These are phyloP conservation scores for Cryptosporidium canis DNA, from an alignment of 169 alveolate genomes.

Conservation along the genomic window DNA sequence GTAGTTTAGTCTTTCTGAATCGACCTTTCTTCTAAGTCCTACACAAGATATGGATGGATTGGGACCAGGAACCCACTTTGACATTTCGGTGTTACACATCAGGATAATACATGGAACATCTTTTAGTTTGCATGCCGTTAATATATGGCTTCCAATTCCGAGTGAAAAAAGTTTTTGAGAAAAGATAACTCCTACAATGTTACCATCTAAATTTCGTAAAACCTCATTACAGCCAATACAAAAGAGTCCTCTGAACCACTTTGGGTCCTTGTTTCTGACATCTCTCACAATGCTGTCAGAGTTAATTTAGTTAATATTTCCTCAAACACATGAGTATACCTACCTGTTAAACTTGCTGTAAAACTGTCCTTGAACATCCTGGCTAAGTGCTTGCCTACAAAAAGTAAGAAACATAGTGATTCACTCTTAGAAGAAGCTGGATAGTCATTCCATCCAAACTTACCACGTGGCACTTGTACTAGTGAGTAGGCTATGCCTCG, in stretches of 20 bases:
- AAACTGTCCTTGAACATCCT: slow-evolving; percentile 12
- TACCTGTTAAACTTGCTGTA: slow-evolving; percentile 31
- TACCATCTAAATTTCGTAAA: neutral
- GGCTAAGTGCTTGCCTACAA: slow-evolving; percentile 26
- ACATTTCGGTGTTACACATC: slow-evolving; percentile 1
- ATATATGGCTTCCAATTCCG: slow-evolving; percentile 45
- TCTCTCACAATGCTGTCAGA: slow-evolving; percentile 6
- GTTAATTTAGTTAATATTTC: neutral
- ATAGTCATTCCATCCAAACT: neutral
- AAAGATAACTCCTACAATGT: slow-evolving; percentile 28
- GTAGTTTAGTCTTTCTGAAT: neutral
- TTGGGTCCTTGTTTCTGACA: neutral
- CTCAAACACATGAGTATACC: neutral
- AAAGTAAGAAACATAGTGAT: neutral
- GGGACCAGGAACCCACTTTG: neutral
- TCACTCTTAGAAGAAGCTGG: neutral
- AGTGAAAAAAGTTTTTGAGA: slow-evolving; percentile 3
- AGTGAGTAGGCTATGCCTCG: slow-evolving; percentile 42
- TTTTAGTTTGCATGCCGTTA: neutral
- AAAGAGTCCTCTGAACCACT: slow-evolving; percentile 41
- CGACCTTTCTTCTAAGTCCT: slow-evolving; percentile 22
- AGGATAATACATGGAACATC: slow-evolving; percentile 48
- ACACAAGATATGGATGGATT: slow-evolving; percentile 7
- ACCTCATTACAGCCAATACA: slow-evolving; percentile 43
- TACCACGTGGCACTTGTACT: slow-evolving; percentile 39